A percentile compares a stretch with the other conserved stretches of the same genome.
Evolutionary conservation across 768 basidiomycete genomes (phyloP).

Genomic region (Lentinula sp.): DNA sequence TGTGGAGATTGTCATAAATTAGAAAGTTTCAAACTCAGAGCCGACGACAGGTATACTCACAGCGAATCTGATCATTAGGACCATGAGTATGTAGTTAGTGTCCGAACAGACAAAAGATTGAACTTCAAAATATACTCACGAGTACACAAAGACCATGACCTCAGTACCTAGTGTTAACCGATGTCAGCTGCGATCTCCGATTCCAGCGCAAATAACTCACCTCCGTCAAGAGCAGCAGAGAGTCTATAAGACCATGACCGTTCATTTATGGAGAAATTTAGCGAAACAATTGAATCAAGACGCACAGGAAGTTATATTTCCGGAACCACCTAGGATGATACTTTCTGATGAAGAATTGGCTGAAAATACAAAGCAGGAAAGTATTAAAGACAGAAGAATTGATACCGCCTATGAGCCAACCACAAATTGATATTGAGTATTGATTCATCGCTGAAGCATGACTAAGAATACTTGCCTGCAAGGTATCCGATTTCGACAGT

Average conservation of each 20-base stretch:
- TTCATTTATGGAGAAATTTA: no score
- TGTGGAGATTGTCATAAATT: background rate
- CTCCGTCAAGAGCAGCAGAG: slow-evolving; percentile 11
- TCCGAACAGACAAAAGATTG: background rate
- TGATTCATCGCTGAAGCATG: slow-evolving; percentile 5
- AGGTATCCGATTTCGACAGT: slow-evolving; percentile 15
- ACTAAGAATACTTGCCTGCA: background rate
- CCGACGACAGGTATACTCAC: background rate
- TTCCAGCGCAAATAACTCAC: background rate
- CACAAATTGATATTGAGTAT: no score
- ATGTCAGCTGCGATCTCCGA: background rate
- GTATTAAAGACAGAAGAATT: slow-evolving; percentile 17
- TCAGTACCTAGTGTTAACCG: slow-evolving; percentile 7
- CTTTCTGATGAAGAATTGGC: slow-evolving; percentile 29
- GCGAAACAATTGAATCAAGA: background rate
- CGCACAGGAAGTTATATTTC: slow-evolving; percentile 24
- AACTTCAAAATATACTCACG: slow-evolving; percentile 16
- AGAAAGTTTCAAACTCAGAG: background rate
- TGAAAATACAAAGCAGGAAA: slow-evolving; percentile 20
- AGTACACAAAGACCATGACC: slow-evolving; percentile 38
- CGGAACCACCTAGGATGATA: slow-evolving; percentile 24
- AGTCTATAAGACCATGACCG: background rate
- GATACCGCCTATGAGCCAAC: slow-evolving; percentile 10
- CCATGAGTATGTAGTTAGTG: background rate
- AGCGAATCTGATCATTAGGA: background rate